Evolutionary conservation across 2,329 filamentous ascomycete genomes (phyloP).

Genomic region (Achaetomium macrosporum): DNA sequence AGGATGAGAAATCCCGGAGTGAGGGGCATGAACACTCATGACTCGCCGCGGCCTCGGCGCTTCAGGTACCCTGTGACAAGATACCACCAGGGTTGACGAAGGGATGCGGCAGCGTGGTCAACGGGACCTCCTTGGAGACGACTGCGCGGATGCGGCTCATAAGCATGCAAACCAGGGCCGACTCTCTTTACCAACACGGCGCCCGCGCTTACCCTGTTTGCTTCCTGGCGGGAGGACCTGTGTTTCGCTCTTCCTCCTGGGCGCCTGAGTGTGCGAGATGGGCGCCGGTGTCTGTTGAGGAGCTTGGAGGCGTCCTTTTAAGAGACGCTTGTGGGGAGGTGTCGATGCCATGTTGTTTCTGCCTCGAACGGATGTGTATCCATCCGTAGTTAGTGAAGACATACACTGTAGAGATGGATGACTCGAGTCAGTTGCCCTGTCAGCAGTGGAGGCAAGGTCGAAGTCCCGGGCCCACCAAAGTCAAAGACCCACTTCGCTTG

Average conservation of each 20-base stretch:
- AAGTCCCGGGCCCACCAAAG: no score
- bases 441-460: no score
- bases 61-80: slow-evolving; percentile 7
- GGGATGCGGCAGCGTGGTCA: slow-evolving; percentile 14
- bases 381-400: no score
- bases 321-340: background rate
- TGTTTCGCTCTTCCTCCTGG: slow-evolving; percentile 10
- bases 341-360: slow-evolving; percentile 8
- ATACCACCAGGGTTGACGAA: slow-evolving; percentile 19
- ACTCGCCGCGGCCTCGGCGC: background rate
- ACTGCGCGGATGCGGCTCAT: background rate
- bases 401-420: no score
- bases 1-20: background rate
- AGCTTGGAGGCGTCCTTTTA: slow-evolving; percentile 12
- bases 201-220: slow-evolving; percentile 5
- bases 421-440: no score
- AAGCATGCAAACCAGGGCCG: background rate
- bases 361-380: no score
- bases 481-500: no score
- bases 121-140: slow-evolving; percentile 8
- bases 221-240: background rate
- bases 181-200: background rate
- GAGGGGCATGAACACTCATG: background rate
- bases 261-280: slow-evolving; percentile 7
- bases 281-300: background rate